These are phyloP conservation scores for Hypoxylon rubiginosum DNA, from an alignment of 2,329 filamentous ascomycete species.

Conservation along the genomic window DNA sequence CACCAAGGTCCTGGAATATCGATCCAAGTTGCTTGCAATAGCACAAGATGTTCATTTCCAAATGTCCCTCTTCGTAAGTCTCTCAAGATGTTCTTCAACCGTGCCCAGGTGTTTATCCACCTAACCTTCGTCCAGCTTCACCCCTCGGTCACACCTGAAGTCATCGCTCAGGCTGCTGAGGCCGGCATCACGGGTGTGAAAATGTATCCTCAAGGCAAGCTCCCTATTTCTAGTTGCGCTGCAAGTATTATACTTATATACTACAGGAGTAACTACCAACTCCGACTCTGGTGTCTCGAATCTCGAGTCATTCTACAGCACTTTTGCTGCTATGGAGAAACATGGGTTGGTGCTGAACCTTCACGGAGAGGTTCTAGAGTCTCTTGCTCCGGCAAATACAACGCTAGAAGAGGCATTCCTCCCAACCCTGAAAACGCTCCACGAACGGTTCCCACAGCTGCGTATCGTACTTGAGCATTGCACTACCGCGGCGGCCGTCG, in stretches of 20 bases:
- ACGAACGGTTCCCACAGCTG: slow-evolving; percentile 80
- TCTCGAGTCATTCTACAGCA: slow-evolving; percentile 78
- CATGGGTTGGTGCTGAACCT: slow-evolving; percentile 84
- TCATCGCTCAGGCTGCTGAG: slow-evolving; percentile 78
- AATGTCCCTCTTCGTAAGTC: slow-evolving; percentile 76
- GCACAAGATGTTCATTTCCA: slow-evolving; percentile 75
- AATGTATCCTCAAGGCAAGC: slow-evolving; percentile 69
- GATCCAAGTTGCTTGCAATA: slow-evolving; percentile 69
- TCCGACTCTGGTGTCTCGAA: slow-evolving; percentile 77
- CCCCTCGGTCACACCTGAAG: slow-evolving; percentile 73
- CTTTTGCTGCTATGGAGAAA: slow-evolving; percentile 91
- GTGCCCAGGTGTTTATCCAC: slow-evolving; percentile 15
- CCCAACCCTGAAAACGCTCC: slow-evolving; percentile 80
- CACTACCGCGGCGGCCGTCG: slow-evolving; percentile 84
- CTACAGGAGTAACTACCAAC: slow-evolving; percentile 72
- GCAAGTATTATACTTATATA: slow-evolving; percentile 26
- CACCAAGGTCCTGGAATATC: slow-evolving; percentile 75
- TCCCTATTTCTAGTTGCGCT: slow-evolving; percentile 49
- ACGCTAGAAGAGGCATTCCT: slow-evolving; percentile 74
- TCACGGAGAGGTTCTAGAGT: slow-evolving; percentile 83
- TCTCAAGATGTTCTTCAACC: background rate
- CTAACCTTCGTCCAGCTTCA: slow-evolving; percentile 59
- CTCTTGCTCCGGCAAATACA: slow-evolving; percentile 61
- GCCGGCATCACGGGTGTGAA: slow-evolving; percentile 81
- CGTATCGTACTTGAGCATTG: slow-evolving; percentile 85